A percentile compares a stretch with the other conserved stretches of the same genome.
These are phyloP conservation scores for Cutaneotrichosporon curvatum DNA, from an alignment of 1,284 basidiomycete species.

Conservation along the genomic window DNA sequence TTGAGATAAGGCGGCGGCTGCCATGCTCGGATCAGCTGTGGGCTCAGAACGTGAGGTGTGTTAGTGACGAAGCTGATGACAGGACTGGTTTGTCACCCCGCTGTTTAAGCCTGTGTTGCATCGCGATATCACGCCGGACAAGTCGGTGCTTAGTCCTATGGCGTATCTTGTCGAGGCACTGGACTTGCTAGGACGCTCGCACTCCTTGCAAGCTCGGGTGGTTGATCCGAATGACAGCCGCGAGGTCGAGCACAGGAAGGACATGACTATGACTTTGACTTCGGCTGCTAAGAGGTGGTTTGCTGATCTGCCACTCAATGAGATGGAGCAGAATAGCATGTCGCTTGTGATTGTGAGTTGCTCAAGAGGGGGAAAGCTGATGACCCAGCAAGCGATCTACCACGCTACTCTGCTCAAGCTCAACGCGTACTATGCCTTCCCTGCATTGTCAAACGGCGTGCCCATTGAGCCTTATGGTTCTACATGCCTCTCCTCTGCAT, in stretches of 20 bases:
- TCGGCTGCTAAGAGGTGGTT: slow-evolving; percentile 38
- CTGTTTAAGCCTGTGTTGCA: slow-evolving; percentile 36
- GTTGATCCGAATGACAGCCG: slow-evolving; percentile 36
- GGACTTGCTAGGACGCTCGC: slow-evolving; percentile 41
- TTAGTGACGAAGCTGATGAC: neutral
- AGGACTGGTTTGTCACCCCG: slow-evolving; percentile 40
- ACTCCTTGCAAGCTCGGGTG: slow-evolving; percentile 38
- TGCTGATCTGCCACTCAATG: slow-evolving; percentile 17
- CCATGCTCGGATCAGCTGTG: slow-evolving; percentile 42
- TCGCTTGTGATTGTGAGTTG: slow-evolving; percentile 40
- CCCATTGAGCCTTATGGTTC: slow-evolving; percentile 39
- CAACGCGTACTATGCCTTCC: slow-evolving; percentile 44
- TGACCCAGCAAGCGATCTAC: slow-evolving; percentile 37
- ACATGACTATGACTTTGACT: slow-evolving; percentile 35
- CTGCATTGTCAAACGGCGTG: slow-evolving; percentile 38
- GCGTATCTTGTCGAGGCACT: slow-evolving; percentile 43
- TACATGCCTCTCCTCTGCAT: slow-evolving; percentile 30
- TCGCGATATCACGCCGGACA: slow-evolving; percentile 18
- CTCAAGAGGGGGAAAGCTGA: too few relatives aligned
- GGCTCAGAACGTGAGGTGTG: slow-evolving; percentile 29
- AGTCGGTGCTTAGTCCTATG: slow-evolving; percentile 31
- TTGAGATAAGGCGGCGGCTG: slow-evolving; percentile 40
- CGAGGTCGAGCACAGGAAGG: slow-evolving; percentile 36
- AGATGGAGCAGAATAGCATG: slow-evolving; percentile 21
- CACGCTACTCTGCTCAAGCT: slow-evolving; percentile 45